Evolutionary conservation across 352 stramenopile species (phyloP).

Genomic region (Nothophytophthora sp.): DNA sequence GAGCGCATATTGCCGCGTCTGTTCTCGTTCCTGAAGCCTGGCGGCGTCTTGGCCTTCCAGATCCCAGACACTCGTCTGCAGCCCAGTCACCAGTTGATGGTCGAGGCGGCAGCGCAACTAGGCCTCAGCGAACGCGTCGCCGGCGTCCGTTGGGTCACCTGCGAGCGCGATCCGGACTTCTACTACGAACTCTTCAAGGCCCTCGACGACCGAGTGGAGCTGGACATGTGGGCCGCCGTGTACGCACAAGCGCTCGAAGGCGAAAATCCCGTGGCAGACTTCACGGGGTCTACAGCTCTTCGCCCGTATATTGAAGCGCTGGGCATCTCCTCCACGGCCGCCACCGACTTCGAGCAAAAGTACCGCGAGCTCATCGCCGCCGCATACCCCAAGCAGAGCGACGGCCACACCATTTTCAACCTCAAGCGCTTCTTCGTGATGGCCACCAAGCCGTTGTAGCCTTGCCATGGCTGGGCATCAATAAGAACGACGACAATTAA

Average conservation of each 20-base stretch:
- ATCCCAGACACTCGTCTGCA: slow-evolving; percentile 68
- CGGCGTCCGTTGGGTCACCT: slow-evolving; percentile 69
- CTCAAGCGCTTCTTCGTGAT: slow-evolving; percentile 76
- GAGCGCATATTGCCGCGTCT: slow-evolving; percentile 44
- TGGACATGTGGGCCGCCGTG: slow-evolving; percentile 70
- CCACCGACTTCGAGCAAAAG: slow-evolving; percentile 40
- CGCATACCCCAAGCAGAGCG: slow-evolving; percentile 60
- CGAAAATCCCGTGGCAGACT: slow-evolving; percentile 71
- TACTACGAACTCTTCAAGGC: slow-evolving; percentile 73
- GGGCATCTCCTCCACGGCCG: slow-evolving; percentile 20
- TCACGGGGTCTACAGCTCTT: slow-evolving; percentile 59
- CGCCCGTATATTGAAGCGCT: slow-evolving; percentile 63
- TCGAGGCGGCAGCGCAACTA: slow-evolving; percentile 43
- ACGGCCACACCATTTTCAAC: slow-evolving; percentile 64
- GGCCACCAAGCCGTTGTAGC: slow-evolving; percentile 33
- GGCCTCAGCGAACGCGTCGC: slow-evolving; percentile 37
- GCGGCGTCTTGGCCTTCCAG: slow-evolving; percentile 70
- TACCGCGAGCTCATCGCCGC: slow-evolving; percentile 57
- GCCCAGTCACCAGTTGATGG: slow-evolving; percentile 65
- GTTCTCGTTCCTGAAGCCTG: slow-evolving; percentile 63
- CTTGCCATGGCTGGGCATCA: too few species aligned
- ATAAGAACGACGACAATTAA: too few species aligned
- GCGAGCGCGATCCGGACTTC: slow-evolving; percentile 54
- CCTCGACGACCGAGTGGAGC: slow-evolving; percentile 10
- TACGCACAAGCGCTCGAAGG: slow-evolving; percentile 67